These are phyloP conservation scores for Cordyceps cicadae DNA, from an alignment of 2,329 filamentous ascomycete species.

Conservation along the genomic window DNA sequence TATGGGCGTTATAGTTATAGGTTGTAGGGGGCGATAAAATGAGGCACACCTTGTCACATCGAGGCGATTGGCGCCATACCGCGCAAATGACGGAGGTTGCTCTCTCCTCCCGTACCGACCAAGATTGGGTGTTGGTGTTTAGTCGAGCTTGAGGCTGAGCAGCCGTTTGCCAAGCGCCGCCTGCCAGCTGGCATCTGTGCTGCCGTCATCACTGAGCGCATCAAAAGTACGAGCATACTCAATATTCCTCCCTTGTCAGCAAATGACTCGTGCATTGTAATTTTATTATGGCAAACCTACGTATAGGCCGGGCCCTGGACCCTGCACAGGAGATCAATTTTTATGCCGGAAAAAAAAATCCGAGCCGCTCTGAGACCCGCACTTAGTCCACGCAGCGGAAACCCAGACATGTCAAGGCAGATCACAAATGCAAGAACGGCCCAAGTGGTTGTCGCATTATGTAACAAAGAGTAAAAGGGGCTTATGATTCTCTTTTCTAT, in stretches of 20 bases:
- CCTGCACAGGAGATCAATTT: too few species aligned
- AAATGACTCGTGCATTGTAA: not conserved
- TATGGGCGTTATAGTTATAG: not conserved
- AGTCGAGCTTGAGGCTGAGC: not conserved
- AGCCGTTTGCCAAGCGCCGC: not conserved
- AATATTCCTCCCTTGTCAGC: not conserved
- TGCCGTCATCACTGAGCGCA: too few species aligned
- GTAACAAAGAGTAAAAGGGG: not conserved
- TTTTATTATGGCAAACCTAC: too few species aligned
- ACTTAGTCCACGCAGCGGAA: too few species aligned
- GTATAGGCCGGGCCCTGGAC: too few species aligned
- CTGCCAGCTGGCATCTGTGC: not conserved
- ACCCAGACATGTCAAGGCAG: not conserved
- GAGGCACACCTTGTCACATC: not conserved
- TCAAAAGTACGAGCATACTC: not conserved
- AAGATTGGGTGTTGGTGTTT: not conserved
- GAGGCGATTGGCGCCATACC: too few species aligned
- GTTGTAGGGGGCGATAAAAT: not conserved
- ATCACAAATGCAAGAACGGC: not conserved
- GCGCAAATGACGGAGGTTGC: too few species aligned
- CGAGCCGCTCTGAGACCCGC: too few species aligned
- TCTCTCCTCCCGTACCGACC: not conserved
- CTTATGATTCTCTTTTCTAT: conserved; percentile 1
- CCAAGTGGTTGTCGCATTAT: not conserved
- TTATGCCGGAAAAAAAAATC: too few species aligned